These are phyloP conservation scores for Jaltomata sinuosa DNA, from an alignment of 257 asterid genomes.

Conservation along the genomic window DNA sequence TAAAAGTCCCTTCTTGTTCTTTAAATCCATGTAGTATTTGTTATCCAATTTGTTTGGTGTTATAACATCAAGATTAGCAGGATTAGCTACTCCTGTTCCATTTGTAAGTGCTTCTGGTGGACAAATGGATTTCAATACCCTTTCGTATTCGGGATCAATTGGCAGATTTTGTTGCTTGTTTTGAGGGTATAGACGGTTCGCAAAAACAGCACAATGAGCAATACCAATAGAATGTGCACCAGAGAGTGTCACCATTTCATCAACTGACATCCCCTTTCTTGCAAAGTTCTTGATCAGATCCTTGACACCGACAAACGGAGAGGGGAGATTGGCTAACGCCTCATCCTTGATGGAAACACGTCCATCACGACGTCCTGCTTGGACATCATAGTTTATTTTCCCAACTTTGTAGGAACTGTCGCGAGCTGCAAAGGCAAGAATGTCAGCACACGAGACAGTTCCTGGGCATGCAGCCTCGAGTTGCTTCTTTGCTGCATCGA, in stretches of 20 bases:
- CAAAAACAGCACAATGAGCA: constrained; percentile 35
- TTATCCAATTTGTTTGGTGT: constrained; percentile 36
- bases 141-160: constrained; percentile 17
- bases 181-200: constrained; percentile 28
- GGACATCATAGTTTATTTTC: constrained; percentile 28
- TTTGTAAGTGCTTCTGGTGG: constrained; percentile 28
- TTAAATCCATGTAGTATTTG: constrained; percentile 31
- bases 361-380: constrained; percentile 56
- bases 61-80: constrained; percentile 18
- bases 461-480: constrained; percentile 40
- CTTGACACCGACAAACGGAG: constrained; percentile 40
- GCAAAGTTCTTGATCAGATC: constrained; percentile 29
- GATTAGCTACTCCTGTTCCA: constrained; percentile 7
- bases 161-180: constrained; percentile 24
- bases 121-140: constrained; percentile 27
- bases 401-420: constrained; percentile 44
- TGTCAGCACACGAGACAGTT: constrained; percentile 53
- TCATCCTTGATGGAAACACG: constrained; percentile 24
- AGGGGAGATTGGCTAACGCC: constrained; percentile 26
- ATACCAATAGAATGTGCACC: constrained; percentile 60
- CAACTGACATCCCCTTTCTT: constrained; percentile 43
- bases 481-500: constrained; percentile 45
- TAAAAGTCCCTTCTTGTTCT: constrained; percentile 22
- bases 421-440: constrained; percentile 58
- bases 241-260: constrained; percentile 66